Evolutionary conservation across 73 alveolate genomes (phyloP), one percentile per base, ranked within the genome.

Genomic region (Blepharisma japonicum): DNA sequence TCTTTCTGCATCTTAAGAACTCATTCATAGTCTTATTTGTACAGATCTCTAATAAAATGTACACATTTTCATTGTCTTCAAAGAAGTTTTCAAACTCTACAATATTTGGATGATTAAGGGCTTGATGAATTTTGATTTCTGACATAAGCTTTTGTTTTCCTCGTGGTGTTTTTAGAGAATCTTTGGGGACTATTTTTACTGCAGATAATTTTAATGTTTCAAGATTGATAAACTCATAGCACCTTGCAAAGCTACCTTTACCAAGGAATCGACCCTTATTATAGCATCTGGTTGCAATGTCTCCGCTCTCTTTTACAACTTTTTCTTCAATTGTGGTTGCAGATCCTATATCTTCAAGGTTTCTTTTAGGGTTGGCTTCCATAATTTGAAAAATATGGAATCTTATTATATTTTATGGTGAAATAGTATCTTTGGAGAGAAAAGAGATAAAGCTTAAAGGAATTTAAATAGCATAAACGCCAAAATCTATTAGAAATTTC

Each of bases 1-100:
- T 61, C 80, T 94, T 94, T 68, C 99, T 82, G 68, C 99, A 88
- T 78, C 85, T 92, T 6, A 94, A 82, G 68, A 94, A 87, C 71
- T 94, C 99, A 85, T 94, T 92, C 61, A 94, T n/a, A n/a, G n/a
- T 94, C 72, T 91, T 94, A 55, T 77, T 68, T 68, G 92, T 83
- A 77, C 99, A 94, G 20, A 94, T 83, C 86, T 94, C 99, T 77
- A 94, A 83, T n/a, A n/a, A n/a, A n/a, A n/a, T n/a, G n/a, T n/a
- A n/a, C n/a, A n/a, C n/a, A n/a, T n/a, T n/a, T n/a, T n/a, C n/a
- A n/a, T n/a, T n/a, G n/a, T n/a, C n/a, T n/a, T n/a, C n/a, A n/a
- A n/a, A n/a, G n/a, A n/a, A n/a, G n/a, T n/a, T n/a, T n/a, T n/a
- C n/a, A n/a, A 88, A 91, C 11, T 92, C 94, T 2, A 88, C 97